Evolutionary conservation across 73 alveolate species (phyloP), one percentile per base, ranked within the genome.

Genomic region (Durusdinium trenchii): DNA sequence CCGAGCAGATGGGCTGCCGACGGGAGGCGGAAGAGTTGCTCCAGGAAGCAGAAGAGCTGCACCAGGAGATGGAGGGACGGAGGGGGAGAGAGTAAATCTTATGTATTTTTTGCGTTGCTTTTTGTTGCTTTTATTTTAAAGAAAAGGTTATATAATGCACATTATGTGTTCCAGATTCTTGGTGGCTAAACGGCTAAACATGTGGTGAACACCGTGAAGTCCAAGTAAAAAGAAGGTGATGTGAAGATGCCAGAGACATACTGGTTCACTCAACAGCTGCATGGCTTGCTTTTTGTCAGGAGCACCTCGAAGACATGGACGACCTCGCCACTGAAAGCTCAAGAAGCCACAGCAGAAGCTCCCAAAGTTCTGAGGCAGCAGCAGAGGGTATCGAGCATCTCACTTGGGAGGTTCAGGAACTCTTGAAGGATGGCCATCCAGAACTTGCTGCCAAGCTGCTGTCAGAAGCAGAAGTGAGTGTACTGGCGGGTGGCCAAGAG

Each of bases 1-100:
- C 97, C 30, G 97, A 91, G 43, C 97, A 91, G 54, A 91, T 91
- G 97, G 97, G 97, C 3, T 91, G 97, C 87, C 35, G 71, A 35
- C 45, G n/a, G 87, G 97, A 91, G 75, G 97, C 93, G 20, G 50
- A 28, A 48, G 52, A 83, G 36, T 50, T 83, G 23, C 51, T 83
- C 48, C 50, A 83, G 61, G 93, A 83, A n/a, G 93, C 93, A 6
- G 75, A 83, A n/a, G 93, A 47, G 10, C 35, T 83, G 38, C 73
- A 83, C 51, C 69, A 81, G 47, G 91, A 23, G 20, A 12, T 6
- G 57, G 14, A n/a, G n/a, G n/a, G n/a, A n/a, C n/a, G n/a, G n/a
- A n/a, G n/a, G n/a, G n/a, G n/a, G n/a, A n/a, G n/a, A n/a, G n/a
- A n/a, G n/a, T n/a, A n/a, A n/a, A n/a, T n/a, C n/a, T n/a, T n/a